phyloP scores from a whole-genome alignment of 1,139 yeast genomes.

The Yamadazyma oceani region DNA sequence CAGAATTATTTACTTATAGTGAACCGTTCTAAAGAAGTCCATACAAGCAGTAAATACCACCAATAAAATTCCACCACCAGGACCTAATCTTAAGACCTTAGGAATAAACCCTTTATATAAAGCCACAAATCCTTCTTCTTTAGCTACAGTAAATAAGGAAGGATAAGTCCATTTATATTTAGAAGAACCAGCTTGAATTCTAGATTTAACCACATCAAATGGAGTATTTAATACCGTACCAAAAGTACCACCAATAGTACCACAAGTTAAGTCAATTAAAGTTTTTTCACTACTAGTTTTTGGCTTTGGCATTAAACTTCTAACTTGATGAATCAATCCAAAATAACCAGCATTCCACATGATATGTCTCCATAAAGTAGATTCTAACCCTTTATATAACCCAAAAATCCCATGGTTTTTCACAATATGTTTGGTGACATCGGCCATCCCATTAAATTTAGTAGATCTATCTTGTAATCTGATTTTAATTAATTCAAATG shows the following conservation, averaged over 20 bases:
- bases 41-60: slow-evolving; percentile 93
- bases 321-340: slow-evolving; percentile 88
- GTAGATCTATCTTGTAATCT: slow-evolving; percentile 88
- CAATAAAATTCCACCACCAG: slow-evolving; percentile 97
- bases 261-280: slow-evolving; percentile 83
- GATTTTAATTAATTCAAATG: slow-evolving; percentile 86
- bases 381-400: slow-evolving; percentile 91
- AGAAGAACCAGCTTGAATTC: slow-evolving; percentile 87
- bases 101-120: slow-evolving; percentile 95
- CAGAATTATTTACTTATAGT: slow-evolving; percentile 30
- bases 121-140: slow-evolving; percentile 88
- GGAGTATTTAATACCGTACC: slow-evolving; percentile 96
- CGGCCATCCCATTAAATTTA: slow-evolving; percentile 81
- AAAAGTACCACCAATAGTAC: slow-evolving; percentile 93
- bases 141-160: slow-evolving; percentile 68
- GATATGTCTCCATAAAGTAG: slow-evolving; percentile 96
- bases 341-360: slow-evolving; percentile 98
- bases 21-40: slow-evolving; percentile 83
- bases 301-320: slow-evolving; percentile 77
- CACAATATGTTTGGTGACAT: slow-evolving; percentile 74
- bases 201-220: slow-evolving; percentile 94
- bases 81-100: slow-evolving; percentile 95
- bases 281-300: slow-evolving; percentile 69
- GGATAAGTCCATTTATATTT: slow-evolving; percentile 95
- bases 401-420: slow-evolving; percentile 78